Evolutionary conservation across 225 moss, liverwort and hornwort genomes (phyloP), one percentile per base, ranked within the genome.

Genomic region (Bryum argenteum): DNA sequence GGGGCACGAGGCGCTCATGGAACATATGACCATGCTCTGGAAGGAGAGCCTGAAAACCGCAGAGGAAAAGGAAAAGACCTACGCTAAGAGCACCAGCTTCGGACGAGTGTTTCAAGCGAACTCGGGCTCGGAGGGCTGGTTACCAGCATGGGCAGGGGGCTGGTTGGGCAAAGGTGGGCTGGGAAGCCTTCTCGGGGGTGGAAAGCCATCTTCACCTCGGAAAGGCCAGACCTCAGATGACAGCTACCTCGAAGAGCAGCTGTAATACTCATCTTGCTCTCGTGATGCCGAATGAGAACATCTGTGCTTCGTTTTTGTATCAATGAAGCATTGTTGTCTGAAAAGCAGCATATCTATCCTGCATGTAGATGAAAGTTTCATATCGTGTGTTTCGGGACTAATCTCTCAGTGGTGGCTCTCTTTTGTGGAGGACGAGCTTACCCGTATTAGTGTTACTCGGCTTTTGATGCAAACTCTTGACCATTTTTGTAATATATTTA

Each of bases 161-260:
- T 92, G 85, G 92, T 83, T 91, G 69, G 90, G 88, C 44, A 86
- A 78, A 16, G 82, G 81, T 41, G 79, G 86, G 13, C 33, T 89
- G 1, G 69, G 77, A n/a, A 73, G 71, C 74, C 71, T 89, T 52
- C 77, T 83, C 11, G 87, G 81, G 47, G 67, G 20, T 6, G 33
- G 33, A 33, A 71, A 72, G 47, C 78, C 69, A 50, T 45, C 73
- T 38, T 81, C 58, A 14, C 81, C 79, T 26, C 71, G 41, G 3
- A 64, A 76, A 61, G 66, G 4, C 61, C 81, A 71, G 70, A 88
- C 55, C 57, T 54, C 65, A 61, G 87, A 87, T 15, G 86, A 88
- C 77, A 87, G 84, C 74, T 93, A 88, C 81, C 88, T 96, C 43
- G 93, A 96, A 61, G 91, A 93, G 74, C 91, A 90, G 77, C 82